Conservation (phyloP, 2,329 filamentous ascomycete species). For the Scedosporium dehoogii region DNA sequence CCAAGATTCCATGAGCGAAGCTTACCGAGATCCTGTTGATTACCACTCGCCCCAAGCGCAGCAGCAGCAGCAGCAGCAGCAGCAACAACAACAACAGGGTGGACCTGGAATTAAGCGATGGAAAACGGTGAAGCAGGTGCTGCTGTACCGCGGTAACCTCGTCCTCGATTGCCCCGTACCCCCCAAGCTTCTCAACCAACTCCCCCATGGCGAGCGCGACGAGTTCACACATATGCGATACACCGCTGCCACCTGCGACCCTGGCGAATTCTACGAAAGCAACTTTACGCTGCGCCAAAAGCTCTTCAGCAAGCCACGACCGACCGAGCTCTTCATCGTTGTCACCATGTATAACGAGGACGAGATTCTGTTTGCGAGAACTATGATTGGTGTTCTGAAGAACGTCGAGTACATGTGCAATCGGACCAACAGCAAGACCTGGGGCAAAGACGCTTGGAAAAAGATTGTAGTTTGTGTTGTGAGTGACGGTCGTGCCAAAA, state of each 20-base stretch:
- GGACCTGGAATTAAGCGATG: constrained; percentile 61
- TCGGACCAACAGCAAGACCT: constrained; percentile 86
- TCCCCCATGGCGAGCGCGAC: constrained; percentile 85
- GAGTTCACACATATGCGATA: constrained; percentile 91
- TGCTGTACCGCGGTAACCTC: constrained; percentile 90
- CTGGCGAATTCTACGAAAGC: constrained; percentile 74
- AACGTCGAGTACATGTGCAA: constrained; percentile 98
- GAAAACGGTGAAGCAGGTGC: constrained; percentile 99
- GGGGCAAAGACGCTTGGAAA: constrained; percentile 98
- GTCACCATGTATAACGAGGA: constrained; percentile 99
- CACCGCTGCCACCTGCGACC: constrained; percentile 89
- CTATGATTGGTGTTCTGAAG: constrained; percentile 95
- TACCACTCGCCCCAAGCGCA: constrained; percentile 24
- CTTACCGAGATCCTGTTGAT: constrained; percentile 28
- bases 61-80: constrained; percentile 37
- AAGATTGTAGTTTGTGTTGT: constrained; percentile 99
- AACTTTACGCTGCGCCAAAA: constrained; percentile 87
- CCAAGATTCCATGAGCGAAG: constrained; percentile 40
- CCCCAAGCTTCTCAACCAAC: constrained; percentile 74
- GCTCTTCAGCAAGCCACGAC: constrained; percentile 82
- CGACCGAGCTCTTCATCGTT: constrained; percentile 92
- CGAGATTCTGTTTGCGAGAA: constrained; percentile 88
- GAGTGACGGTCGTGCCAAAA: constrained; percentile 93
- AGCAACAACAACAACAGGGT: constrained; percentile 3
- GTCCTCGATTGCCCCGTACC: constrained; percentile 95